Conservation (phyloP, 495 filamentous ascomycete genomes). For the Beverwykella pulmonaria region DNA sequence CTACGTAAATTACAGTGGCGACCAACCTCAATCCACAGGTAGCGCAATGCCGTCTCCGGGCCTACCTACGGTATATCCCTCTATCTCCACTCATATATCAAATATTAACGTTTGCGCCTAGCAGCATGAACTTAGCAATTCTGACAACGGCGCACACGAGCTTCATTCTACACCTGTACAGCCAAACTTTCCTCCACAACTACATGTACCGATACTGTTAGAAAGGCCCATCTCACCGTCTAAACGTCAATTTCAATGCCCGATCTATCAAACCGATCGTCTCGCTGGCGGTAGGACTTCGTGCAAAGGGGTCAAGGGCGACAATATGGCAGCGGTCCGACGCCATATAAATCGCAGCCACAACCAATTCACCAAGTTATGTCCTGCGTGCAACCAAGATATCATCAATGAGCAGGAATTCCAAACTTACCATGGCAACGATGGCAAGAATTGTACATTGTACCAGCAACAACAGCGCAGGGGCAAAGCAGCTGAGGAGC, state of each 20-base stretch:
- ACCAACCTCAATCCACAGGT: not conserved
- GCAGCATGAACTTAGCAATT: too few species aligned
- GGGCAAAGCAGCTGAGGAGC: not conserved
- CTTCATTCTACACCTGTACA: too few species aligned
- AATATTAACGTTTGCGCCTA: too few species aligned
- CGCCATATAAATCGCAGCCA: not conserved
- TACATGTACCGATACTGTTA: too few species aligned
- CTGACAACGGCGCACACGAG: too few species aligned
- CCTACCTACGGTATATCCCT: not conserved
- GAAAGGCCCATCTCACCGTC: not conserved
- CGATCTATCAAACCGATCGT: not conserved
- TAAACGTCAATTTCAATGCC: not conserved
- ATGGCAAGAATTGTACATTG: not conserved
- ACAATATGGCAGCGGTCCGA: not conserved
- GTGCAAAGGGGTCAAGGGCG: not conserved
- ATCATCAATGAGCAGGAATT: not conserved
- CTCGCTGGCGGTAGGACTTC: not conserved
- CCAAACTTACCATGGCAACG: not conserved
- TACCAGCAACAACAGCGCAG: not conserved
- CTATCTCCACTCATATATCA: too few species aligned
- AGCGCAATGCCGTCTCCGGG: not conserved
- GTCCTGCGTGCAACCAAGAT: conserved; percentile 2
- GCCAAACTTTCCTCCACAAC: too few species aligned
- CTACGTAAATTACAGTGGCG: too few species aligned
- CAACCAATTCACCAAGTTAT: not conserved